Evolutionary conservation across 768 basidiomycete genomes (phyloP).

Genomic region (Kwoniella heveanensis): DNA sequence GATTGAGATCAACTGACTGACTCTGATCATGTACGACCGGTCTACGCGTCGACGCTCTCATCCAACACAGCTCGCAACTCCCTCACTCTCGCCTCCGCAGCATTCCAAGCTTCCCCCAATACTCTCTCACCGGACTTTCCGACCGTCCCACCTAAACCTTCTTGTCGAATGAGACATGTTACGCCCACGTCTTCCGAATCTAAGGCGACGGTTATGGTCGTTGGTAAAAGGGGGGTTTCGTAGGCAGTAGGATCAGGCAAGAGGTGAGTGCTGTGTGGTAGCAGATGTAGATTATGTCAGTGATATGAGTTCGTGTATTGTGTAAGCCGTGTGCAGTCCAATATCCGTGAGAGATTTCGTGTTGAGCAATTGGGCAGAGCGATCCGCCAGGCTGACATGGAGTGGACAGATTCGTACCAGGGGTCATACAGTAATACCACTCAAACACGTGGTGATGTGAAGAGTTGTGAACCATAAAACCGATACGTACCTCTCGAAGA

Average conservation of each 20-base stretch:
- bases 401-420: too few species aligned
- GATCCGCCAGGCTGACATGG: too few species aligned
- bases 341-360: too few species aligned
- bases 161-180: slow-evolving; percentile 46
- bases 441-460: too few species aligned
- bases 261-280: slow-evolving; percentile 62
- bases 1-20: too few species aligned
- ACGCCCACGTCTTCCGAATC: slow-evolving; percentile 29
- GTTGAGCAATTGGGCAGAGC: too few species aligned
- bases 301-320: too few species aligned
- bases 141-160: slow-evolving; percentile 44
- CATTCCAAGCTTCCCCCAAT: slow-evolving; percentile 43
- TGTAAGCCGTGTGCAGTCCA: too few species aligned
- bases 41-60: slow-evolving; percentile 8
- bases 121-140: slow-evolving; percentile 49
- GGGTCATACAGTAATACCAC: too few species aligned
- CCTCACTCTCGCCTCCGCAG: slow-evolving; percentile 38
- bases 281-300: background rate
- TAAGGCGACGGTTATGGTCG: slow-evolving; percentile 58
- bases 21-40: too few species aligned
- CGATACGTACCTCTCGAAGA: slow-evolving; percentile 70
- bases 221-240: slow-evolving; percentile 82
- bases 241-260: slow-evolving; percentile 78
- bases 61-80: slow-evolving; percentile 41
- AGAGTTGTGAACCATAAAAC: background rate